phyloP scores from a whole-genome alignment of 2,329 filamentous ascomycete genomes.

The Botrytis sinoallii region DNA sequence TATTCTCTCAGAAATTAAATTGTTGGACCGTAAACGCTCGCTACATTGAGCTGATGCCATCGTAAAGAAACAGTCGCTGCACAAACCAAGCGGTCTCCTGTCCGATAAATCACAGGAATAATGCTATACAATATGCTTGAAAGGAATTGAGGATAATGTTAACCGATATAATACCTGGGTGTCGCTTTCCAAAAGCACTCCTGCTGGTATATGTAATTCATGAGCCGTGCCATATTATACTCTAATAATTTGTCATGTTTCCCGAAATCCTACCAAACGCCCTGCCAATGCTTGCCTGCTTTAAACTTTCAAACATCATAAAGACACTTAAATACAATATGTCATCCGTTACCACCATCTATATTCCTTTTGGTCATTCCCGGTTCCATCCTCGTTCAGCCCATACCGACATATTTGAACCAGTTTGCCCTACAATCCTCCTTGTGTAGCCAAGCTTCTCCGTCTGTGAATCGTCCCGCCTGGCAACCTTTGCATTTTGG shows the following conservation, averaged over 20 bases:
- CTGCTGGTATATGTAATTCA: slow-evolving; percentile 19
- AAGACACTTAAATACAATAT: slow-evolving; percentile 18
- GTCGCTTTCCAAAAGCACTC: slow-evolving; percentile 10
- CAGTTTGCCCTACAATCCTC: slow-evolving; percentile 95
- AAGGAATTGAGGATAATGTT: background rate
- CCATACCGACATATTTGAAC: slow-evolving; percentile 92
- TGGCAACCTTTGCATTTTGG: slow-evolving; percentile 87
- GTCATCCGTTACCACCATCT: background rate
- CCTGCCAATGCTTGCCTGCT: slow-evolving; percentile 22
- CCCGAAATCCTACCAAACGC: slow-evolving; percentile 18
- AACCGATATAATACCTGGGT: background rate
- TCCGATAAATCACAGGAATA: background rate
- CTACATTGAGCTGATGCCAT: background rate
- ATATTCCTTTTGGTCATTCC: background rate
- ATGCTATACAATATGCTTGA: background rate
- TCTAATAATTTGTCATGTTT: slow-evolving; percentile 13
- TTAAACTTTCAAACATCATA: slow-evolving; percentile 19
- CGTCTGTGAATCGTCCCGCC: slow-evolving; percentile 85
- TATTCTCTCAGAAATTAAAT: background rate
- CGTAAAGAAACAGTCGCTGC: background rate
- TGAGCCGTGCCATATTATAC: slow-evolving; percentile 15
- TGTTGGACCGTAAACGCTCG: background rate
- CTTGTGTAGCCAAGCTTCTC: slow-evolving; percentile 76
- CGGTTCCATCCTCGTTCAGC: slow-evolving; percentile 42
- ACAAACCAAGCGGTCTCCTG: background rate